These are phyloP conservation scores for Fusarium pilosicola DNA, from an alignment of 2,329 filamentous ascomycete species.

Conservation along the genomic window DNA sequence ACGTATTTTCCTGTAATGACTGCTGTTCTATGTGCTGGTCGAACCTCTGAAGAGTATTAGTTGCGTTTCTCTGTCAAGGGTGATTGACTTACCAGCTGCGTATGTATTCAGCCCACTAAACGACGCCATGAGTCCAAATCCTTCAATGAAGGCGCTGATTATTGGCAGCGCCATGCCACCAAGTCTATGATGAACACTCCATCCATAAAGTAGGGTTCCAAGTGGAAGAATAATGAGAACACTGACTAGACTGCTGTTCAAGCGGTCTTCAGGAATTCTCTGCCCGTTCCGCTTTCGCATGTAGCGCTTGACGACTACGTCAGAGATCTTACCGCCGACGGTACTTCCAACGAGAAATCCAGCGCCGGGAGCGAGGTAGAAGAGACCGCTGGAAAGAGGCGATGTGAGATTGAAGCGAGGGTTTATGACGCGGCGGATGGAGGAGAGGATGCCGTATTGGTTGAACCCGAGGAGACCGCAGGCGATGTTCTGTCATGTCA, in stretches of 20 bases:
- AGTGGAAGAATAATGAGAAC: constrained; percentile 48
- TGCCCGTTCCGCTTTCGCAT: constrained; percentile 50
- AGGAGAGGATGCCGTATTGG: constrained; percentile 66
- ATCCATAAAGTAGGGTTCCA: constrained; percentile 49
- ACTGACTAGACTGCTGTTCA: constrained; percentile 45
- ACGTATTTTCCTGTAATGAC: constrained; percentile 44
- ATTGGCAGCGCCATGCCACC: constrained; percentile 50
- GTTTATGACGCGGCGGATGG: constrained; percentile 74
- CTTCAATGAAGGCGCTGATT: constrained; percentile 47
- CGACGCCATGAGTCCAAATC: constrained; percentile 50
- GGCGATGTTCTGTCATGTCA: constrained; percentile 33
- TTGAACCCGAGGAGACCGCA: constrained; percentile 42
- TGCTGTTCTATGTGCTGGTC: constrained; percentile 38
- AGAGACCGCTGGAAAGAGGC: constrained; percentile 71
- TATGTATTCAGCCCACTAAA: constrained; percentile 55
- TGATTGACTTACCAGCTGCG: constrained; percentile 46
- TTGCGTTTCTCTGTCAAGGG: accelerated
- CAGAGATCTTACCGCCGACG: constrained; percentile 65
- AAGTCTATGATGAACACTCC: constrained; percentile 48
- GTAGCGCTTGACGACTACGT: constrained; percentile 52
- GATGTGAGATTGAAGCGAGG: constrained; percentile 73
- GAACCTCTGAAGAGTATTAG: constrained; percentile 31
- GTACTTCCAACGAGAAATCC: constrained; percentile 74
- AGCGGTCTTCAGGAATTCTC: constrained; percentile 46
- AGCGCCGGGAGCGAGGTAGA: constrained; percentile 75